Evolutionary conservation across 495 filamentous ascomycete genomes (phyloP), one percentile per base, ranked within the genome.

Genomic region (Lophiotrema nucula): DNA sequence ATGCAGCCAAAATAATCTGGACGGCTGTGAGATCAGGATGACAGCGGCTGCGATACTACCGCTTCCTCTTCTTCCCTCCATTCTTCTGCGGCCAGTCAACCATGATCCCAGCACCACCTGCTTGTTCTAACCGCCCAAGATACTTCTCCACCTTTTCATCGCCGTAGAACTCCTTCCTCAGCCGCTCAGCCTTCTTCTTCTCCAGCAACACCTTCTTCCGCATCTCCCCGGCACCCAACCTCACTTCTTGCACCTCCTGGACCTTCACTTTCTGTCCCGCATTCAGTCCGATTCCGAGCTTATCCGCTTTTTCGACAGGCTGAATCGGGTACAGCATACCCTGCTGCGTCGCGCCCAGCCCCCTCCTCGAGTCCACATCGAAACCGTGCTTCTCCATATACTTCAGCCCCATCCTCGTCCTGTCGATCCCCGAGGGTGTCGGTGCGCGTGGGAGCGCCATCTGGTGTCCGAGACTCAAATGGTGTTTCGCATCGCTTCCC

Each of bases 381-480:
- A 89, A 97, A 33, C 92, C 92, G 60, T 90, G 84, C 1, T 83
- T 77, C 26, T 85, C 78, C 2, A 97, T 82, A 46, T 88, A 85
- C 51, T 80, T 78, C 6, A 97, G 76, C 0, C 92, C n/a, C n/a
- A n/a, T n/a, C n/a, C n/a, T n/a, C n/a, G n/a, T n/a, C n/a, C n/a
- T n/a, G n/a, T n/a, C n/a, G n/a, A n/a, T n/a, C n/a, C n/a, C n/a
- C n/a, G n/a, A n/a, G n/a, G n/a, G n/a, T n/a, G n/a, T n/a, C n/a
- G n/a, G n/a, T n/a, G n/a, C n/a, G n/a, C n/a, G n/a, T n/a, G n/a
- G n/a, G n/a, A n/a, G n/a, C n/a, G n/a, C n/a, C n/a, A n/a, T n/a
- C n/a, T n/a, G n/a, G n/a, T n/a, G n/a, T n/a, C n/a, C n/a, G n/a
- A n/a, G n/a, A n/a, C n/a, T n/a, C n/a, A n/a, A n/a, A n/a, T n/a